Evolutionary conservation across 2,329 filamentous ascomycete genomes (phyloP), one percentile per base, ranked within the genome.

Genomic region (Plectosphaerella plurivora): DNA sequence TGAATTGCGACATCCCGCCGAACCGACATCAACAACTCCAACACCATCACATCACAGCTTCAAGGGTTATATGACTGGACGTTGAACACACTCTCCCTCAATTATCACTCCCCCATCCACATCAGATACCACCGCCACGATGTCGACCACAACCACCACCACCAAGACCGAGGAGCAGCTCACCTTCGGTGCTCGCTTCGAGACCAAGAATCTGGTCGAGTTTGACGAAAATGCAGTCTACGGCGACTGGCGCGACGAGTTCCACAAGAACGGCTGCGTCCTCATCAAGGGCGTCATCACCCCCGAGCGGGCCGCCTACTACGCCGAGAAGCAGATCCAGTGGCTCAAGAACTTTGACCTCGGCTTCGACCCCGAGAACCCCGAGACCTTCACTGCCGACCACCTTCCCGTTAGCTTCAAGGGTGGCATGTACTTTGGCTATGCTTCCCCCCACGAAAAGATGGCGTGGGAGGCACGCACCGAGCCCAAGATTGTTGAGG

Each of bases 191-290:
- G 45, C 58, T 1, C 51, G 57, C 42, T 60, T 57, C n/a, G 60
- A 61, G 53, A 59, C 53, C 47, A 62, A 61, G 44, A 58, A 62
- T n/a, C 52, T 60, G 1, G 50, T 62, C 45, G 57, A 54, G 10
- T 61, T 61, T 20, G 50, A 57, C 12, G 42, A 53, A 5, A 55
- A 48, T 58, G 53, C 64, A 59, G 45, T 59, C 24, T 69, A 70
- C 53, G 64, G 65, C 36, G 72, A 74, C 57, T 75, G 71, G 72
- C 66, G 72, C 5, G 72, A 73, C 49, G 71, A 75, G n/a, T 70
- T 76, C 51, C 63, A 69, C 57, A 60, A 62, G 41, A 61, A 73
- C 50, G 73, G 72, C 16, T 74, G 62, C 53, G 67, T 67, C 2
- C 55, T 76, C 11, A 63, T 76, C 55, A 74, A 73, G 56, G 61